Percentiles rank a stretch among this genome's conserved stretches.
Conservation (phyloP, 2,329 filamentous ascomycete genomes). For the Colletotrichum tropicale region DNA sequence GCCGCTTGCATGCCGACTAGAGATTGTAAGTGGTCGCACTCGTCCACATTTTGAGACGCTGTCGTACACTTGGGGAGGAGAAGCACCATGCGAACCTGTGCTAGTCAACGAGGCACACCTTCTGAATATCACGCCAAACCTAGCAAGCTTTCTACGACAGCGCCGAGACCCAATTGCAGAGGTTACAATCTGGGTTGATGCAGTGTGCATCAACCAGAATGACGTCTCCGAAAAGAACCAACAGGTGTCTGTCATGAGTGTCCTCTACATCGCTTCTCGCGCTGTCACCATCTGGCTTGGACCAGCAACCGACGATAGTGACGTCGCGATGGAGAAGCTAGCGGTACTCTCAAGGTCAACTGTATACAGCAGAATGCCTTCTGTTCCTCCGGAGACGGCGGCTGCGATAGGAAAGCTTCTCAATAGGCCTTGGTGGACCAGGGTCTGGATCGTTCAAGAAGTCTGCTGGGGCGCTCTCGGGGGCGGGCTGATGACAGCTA, state of each 20-base stretch:
- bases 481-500: not conserved
- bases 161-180: not conserved
- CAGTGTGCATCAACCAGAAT: constrained; percentile 13
- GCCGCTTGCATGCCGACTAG: not conserved
- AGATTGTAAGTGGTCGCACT: not conserved
- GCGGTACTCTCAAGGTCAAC: not conserved
- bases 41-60: constrained; percentile 28
- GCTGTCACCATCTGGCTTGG: constrained; percentile 30
- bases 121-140: not conserved
- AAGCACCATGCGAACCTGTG: constrained; percentile 19
- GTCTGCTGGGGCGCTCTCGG: not conserved
- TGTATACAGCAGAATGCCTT: not conserved
- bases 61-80: constrained; percentile 40
- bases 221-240: not conserved
- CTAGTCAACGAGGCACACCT: not conserved
- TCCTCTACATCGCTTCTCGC: not conserved
- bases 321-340: not conserved
- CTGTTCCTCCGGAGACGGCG: not conserved
- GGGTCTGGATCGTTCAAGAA: constrained; percentile 1
- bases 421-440: not conserved
- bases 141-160: not conserved
- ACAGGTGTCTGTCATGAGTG: not conserved
- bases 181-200: not conserved
- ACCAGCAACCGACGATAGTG: not conserved
- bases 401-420: not conserved